Base-by-base conservation (phyloP, 192 early-diverging fungal species). In the Spinellus fusiger region DNA sequence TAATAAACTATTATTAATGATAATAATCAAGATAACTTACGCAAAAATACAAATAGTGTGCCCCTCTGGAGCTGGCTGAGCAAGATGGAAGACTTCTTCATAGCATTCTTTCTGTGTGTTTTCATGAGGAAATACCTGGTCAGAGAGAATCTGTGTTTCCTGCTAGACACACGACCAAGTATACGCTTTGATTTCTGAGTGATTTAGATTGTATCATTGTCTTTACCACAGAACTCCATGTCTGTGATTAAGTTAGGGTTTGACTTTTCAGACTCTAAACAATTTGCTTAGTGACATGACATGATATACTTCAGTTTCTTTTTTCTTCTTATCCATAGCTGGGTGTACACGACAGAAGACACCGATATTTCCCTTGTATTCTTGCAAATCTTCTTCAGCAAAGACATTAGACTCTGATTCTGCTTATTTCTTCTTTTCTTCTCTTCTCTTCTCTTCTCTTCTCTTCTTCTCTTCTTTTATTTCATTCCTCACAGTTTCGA, bases 21-120 rank as follows among this genome's bases (percentile, higher is more conserved):
- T n/a, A n/a, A n/a, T n/a, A n/a, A n/a, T n/a, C n/a, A n/a, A n/a
- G n/a, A n/a, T n/a, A 20, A 60, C 58, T 46, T 49, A 98, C 0
- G 95, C 94, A 80, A 98, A 98, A 34, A 98, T 96, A 65, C 93
- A 94, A 8, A 95, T 93, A 57, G 96, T 94, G 66, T 95, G 97
- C 2, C 96, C 96, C 59, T 98, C 96, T 34, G 98, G 62, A 0
- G 93, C 94, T 1, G 90, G 92, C 63, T 98, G 94, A 15, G 98
- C 92, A 10, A 99, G 77, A 70, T 96, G 94, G 26, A 91, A 88
- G n/a, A 99, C 91, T 65, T 98, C 95, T 29, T 87, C 84, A 83
- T 94, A 99, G 8, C 96, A 86, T n/a, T 77, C 75, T 28, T 78
- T 66, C 71, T 99, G 96, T 8, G 73, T 73, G 0, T 84, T 74